Evolutionary conservation across 345 rosid species (phyloP).

Genomic region (Murraya koenigii): DNA sequence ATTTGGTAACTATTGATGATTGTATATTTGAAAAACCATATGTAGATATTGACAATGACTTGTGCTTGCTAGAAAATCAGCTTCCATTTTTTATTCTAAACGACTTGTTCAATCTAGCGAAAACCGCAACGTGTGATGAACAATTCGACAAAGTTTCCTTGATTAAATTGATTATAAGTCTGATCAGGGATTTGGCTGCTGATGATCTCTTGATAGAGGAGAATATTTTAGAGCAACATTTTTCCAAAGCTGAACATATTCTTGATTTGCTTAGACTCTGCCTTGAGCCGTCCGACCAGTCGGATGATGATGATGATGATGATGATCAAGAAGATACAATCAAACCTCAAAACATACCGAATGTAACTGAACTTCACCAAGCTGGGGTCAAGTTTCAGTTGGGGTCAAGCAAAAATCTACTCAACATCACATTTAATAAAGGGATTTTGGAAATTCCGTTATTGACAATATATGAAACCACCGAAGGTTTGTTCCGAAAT

Average conservation of each 20-base stretch:
- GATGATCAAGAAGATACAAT: no score
- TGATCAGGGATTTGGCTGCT: not conserved
- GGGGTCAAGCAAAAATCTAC: not conserved
- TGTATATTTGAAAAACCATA: not conserved
- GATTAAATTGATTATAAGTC: not conserved
- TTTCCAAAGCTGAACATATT: not conserved
- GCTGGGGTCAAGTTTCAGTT: constrained; percentile 3
- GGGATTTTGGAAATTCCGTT: not conserved
- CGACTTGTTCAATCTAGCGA: not conserved
- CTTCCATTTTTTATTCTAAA: constrained; percentile 26
- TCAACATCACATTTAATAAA: not conserved
- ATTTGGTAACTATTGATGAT: not conserved
- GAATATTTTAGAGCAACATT: not conserved
- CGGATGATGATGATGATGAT: no score
- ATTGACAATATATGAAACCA: not conserved
- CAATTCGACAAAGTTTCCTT: not conserved
- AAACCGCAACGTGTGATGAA: no score
- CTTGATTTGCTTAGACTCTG: constrained; percentile 1
- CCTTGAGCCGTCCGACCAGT: not conserved
- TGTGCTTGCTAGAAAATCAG: constrained; percentile 32
- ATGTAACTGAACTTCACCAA: not conserved
- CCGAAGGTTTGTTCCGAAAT: not conserved
- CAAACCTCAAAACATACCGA: not conserved
- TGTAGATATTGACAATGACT: not conserved
- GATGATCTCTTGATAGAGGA: not conserved